phyloP scores from a whole-genome alignment of 257 asterid species.

The Solanum infundibuliforme region DNA sequence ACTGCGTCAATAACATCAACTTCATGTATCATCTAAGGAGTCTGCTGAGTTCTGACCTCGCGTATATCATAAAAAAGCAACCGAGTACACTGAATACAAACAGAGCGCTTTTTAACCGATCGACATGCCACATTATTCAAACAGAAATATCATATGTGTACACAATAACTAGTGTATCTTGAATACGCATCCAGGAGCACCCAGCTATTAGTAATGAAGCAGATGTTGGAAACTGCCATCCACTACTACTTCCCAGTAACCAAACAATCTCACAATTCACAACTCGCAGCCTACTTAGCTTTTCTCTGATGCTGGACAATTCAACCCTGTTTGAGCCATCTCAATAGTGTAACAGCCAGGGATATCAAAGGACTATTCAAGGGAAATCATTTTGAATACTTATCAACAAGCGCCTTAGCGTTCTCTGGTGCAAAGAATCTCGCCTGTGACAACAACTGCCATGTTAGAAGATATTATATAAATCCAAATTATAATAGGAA shows the following conservation, averaged over 20 bases:
- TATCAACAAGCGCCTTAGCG: slow-evolving; percentile 67
- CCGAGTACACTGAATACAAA: neutral
- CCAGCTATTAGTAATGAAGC: neutral
- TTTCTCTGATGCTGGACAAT: neutral
- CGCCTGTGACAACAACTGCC: slow-evolving; percentile 37
- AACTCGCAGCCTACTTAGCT: neutral
- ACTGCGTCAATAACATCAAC: neutral
- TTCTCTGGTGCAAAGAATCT: slow-evolving; percentile 78
- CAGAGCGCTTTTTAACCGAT: neutral
- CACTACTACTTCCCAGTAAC: neutral
- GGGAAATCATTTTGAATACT: slow-evolving; percentile 39
- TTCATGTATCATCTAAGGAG: neutral
- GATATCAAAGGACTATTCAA: neutral
- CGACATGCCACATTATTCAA: neutral
- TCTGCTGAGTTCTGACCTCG: neutral
- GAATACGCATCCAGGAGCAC: neutral
- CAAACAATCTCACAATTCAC: neutral
- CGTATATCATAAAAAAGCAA: neutral
- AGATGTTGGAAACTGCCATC: neutral
- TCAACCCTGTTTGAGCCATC: neutral
- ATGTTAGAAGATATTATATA: neutral
- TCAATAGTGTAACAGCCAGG: neutral
- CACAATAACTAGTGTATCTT: neutral
- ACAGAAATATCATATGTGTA: neutral
- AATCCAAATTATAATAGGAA: neutral